Conservation (phyloP, 2,329 filamentous ascomycete genomes). For the Hypoxylon sp. region DNA sequence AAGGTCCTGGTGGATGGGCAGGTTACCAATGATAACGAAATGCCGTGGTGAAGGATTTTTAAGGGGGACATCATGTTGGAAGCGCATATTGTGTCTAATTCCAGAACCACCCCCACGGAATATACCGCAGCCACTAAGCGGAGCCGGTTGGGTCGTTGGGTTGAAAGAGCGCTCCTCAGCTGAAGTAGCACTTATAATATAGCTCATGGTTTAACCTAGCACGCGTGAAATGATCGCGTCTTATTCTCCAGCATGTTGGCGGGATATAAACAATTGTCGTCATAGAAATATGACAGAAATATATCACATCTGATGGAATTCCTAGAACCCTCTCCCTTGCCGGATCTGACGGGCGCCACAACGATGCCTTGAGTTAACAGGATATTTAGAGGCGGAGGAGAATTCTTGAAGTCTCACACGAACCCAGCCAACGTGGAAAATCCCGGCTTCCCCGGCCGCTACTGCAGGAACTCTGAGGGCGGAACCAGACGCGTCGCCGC, state of each 20-base stretch:
- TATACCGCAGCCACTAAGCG: constrained; percentile 8
- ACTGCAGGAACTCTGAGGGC: constrained; percentile 43
- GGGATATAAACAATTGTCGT: constrained; percentile 7
- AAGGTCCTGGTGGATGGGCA: constrained; percentile 13
- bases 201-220: constrained; percentile 7
- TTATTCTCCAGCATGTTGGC: constrained; percentile 11
- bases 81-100: constrained; percentile 25
- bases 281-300: background rate
- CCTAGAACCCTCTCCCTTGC: constrained; percentile 4
- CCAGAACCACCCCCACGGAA: constrained; percentile 26
- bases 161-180: constrained; percentile 19
- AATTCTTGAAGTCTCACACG: constrained; percentile 24
- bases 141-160: constrained; percentile 6
- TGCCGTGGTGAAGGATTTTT: constrained; percentile 23
- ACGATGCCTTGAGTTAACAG: constrained; percentile 9
- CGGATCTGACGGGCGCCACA: constrained; percentile 12
- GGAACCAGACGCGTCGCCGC: constrained; percentile 23
- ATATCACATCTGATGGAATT: constrained; percentile 20
- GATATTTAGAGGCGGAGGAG: constrained; percentile 14
- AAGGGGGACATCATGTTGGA: constrained; percentile 26
- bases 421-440: constrained; percentile 16
- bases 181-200: constrained; percentile 23
- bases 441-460: constrained; percentile 35
- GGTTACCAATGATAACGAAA: constrained; percentile 2
- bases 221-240: background rate